phyloP scores from a whole-genome alignment of 768 basidiomycete genomes.

The Ephemerocybe angulata region DNA sequence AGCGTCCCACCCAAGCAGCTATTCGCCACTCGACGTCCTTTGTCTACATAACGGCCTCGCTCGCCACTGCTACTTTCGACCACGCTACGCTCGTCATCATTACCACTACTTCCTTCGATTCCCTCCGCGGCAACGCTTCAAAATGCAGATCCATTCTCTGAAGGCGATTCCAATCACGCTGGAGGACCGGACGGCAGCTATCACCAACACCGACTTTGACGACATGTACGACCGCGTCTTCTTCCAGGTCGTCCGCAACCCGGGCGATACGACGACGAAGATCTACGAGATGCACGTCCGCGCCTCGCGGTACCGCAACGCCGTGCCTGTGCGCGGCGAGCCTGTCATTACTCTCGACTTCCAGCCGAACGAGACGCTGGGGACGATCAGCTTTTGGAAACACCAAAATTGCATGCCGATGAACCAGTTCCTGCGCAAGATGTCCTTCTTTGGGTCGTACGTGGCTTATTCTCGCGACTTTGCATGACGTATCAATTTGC shows the following conservation, averaged over 20 bases:
- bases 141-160: conserved; percentile 7
- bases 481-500: neutral
- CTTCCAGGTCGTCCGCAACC: conserved; percentile 54
- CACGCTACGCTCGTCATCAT: too few species aligned
- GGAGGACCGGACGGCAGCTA: conserved; percentile 63
- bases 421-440: conserved; percentile 60
- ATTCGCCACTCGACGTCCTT: too few species aligned
- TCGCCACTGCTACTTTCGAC: too few species aligned
- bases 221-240: conserved; percentile 77
- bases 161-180: conserved; percentile 47
- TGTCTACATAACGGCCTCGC: too few species aligned
- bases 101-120: neutral
- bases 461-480: conserved; percentile 23
- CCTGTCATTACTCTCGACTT: conserved; percentile 63
- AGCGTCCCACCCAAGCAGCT: too few species aligned
- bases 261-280: conserved; percentile 43
- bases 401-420: conserved; percentile 48
- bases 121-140: neutral
- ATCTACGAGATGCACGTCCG: conserved; percentile 67
- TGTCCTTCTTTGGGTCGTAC: conserved; percentile 63
- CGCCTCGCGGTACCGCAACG: conserved; percentile 55
- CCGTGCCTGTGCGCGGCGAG: conserved; percentile 46
- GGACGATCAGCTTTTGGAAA: conserved; percentile 52
- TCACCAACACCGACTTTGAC: conserved; percentile 61
- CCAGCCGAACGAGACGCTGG: conserved; percentile 51